phyloP scores from a whole-genome alignment of 345 rosid genomes.

The Acer negundo region DNA sequence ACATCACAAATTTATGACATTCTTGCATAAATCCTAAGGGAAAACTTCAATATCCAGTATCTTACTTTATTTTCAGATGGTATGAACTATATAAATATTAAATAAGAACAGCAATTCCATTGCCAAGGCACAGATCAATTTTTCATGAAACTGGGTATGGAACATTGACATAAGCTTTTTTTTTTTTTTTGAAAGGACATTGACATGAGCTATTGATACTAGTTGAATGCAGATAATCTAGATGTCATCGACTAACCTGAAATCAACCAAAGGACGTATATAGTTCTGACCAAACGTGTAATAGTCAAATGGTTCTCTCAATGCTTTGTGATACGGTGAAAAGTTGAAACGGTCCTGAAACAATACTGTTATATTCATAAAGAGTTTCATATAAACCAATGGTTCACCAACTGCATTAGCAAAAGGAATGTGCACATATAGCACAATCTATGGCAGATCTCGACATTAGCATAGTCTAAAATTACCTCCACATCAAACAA shows the following conservation, averaged over 20 bases:
- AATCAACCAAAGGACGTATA: constrained; percentile 82
- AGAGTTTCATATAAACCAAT: constrained; percentile 23
- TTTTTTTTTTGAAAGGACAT: too few species aligned
- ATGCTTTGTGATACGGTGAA: constrained; percentile 77
- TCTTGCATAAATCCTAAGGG: background rate
- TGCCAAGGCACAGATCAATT: constrained; percentile 1
- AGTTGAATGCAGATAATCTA: constrained; percentile 1
- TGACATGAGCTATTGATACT: background rate
- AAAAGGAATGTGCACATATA: background rate
- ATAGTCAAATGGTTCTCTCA: constrained; percentile 94
- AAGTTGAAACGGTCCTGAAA: constrained; percentile 84
- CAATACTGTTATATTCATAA: constrained; percentile 22
- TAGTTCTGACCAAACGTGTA: constrained; percentile 91
- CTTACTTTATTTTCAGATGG: background rate
- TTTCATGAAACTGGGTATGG: constrained; percentile 10
- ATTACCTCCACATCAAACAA: constrained; percentile 84
- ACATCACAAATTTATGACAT: background rate
- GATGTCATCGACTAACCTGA: constrained; percentile 57
- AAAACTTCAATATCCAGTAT: constrained; percentile 6
- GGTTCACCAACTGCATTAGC: background rate
- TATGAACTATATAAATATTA: background rate
- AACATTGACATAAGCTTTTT: background rate
- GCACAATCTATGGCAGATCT: constrained; percentile 20
- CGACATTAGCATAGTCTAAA: constrained; percentile 9
- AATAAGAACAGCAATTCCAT: background rate